phyloP scores from a whole-genome alignment of 352 stramenopile genomes.

The Phytophthora europaea region DNA sequence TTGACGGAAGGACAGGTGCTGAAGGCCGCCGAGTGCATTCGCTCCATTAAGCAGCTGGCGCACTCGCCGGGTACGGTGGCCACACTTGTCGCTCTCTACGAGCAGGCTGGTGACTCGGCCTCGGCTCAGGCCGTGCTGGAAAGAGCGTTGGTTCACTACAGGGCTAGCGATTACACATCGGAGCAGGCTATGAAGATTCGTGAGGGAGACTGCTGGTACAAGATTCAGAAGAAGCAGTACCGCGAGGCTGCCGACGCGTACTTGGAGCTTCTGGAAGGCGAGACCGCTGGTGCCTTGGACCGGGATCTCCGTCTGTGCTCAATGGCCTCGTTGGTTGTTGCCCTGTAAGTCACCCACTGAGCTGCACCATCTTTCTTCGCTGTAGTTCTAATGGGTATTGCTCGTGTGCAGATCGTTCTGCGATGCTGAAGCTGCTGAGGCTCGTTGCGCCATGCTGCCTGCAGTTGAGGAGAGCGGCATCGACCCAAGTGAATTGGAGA shows the following conservation, averaged over 20 bases:
- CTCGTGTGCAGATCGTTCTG: slow-evolving; percentile 68
- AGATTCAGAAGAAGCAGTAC: slow-evolving; percentile 86
- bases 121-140: slow-evolving; percentile 65
- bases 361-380: neutral
- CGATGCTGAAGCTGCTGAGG: slow-evolving; percentile 71
- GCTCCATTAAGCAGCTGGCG: slow-evolving; percentile 69
- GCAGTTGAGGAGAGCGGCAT: slow-evolving; percentile 58
- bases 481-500: slow-evolving; percentile 76
- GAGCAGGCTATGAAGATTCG: slow-evolving; percentile 75
- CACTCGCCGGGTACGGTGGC: slow-evolving; percentile 83
- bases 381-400: slow-evolving; percentile 19
- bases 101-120: slow-evolving; percentile 63
- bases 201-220: slow-evolving; percentile 83
- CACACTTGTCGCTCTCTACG: slow-evolving; percentile 81
- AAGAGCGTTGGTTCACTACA: slow-evolving; percentile 63
- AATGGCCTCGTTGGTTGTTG: slow-evolving; percentile 80
- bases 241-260: slow-evolving; percentile 70
- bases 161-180: slow-evolving; percentile 62
- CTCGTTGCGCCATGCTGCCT: slow-evolving; percentile 75
- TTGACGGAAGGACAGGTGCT: slow-evolving; percentile 58
- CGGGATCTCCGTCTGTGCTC: slow-evolving; percentile 79
- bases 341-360: slow-evolving; percentile 55
- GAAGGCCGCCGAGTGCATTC: slow-evolving; percentile 69
- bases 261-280: slow-evolving; percentile 74
- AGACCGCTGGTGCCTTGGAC: slow-evolving; percentile 65